Conservation (phyloP, 192 early-diverging fungal species). For the Umbelopsis vinacea region DNA sequence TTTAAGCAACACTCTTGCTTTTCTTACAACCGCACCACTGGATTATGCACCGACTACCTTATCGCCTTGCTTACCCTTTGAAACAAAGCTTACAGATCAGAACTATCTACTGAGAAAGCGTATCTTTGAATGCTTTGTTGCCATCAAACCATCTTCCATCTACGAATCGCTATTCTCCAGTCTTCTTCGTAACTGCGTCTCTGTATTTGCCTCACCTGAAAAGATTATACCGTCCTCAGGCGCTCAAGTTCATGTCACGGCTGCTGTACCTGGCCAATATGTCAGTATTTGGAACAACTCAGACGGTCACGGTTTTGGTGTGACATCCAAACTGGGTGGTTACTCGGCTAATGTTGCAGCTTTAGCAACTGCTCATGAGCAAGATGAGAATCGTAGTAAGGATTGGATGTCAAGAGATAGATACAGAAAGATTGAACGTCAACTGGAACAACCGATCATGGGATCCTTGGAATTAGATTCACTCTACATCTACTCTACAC, state of each 20-base stretch:
- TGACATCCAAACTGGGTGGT: constrained; percentile 58
- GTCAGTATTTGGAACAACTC: constrained; percentile 57
- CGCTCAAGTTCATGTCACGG: constrained; percentile 49
- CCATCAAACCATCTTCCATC: constrained; percentile 59
- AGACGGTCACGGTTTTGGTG: constrained; percentile 61
- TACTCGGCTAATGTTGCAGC: constrained; percentile 49
- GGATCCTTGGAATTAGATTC: constrained; percentile 71
- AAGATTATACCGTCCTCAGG: constrained; percentile 50
- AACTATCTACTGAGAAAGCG: constrained; percentile 67
- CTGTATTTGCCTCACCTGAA: constrained; percentile 58
- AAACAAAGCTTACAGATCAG: constrained; percentile 45
- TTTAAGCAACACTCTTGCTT: constrained; percentile 73
- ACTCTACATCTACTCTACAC: constrained; percentile 49
- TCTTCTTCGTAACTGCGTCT: constrained; percentile 50
- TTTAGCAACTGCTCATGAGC: constrained; percentile 39
- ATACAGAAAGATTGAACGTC: constrained; percentile 36
- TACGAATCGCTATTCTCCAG: constrained; percentile 53
- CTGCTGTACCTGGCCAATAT: constrained; percentile 51
- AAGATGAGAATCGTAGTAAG: constrained; percentile 47
- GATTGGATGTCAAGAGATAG: constrained; percentile 49
- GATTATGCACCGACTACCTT: constrained; percentile 47
- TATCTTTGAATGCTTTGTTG: constrained; percentile 74
- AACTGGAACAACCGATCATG: constrained; percentile 63
- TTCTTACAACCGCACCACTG: constrained; percentile 57
- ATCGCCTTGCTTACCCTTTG: constrained; percentile 48